Conservation (phyloP, 345 rosid genomes). For the Theobroma cacao region DNA sequence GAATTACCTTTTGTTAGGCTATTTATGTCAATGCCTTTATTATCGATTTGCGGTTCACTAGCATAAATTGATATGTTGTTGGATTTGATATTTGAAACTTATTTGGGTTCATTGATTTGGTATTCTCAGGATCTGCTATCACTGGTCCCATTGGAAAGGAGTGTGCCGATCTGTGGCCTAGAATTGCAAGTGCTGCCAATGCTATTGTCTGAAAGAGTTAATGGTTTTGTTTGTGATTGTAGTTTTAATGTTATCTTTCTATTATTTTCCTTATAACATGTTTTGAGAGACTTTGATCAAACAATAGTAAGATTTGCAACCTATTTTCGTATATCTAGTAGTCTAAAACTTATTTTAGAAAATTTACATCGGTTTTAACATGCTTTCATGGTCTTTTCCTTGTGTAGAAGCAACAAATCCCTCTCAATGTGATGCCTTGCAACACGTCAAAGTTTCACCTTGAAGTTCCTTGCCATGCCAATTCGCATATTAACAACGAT, state of each 20-base stretch:
- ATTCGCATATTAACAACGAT: not conserved
- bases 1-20: not conserved
- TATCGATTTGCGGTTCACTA: not conserved
- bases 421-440: not conserved
- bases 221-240: not conserved
- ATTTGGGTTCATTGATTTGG: not conserved
- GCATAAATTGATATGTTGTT: not conserved
- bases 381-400: not conserved
- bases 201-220: conserved; percentile 39
- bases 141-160: conserved; percentile 69
- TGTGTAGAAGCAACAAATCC: not conserved
- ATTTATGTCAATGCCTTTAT: not conserved
- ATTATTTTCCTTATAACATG: not conserved
- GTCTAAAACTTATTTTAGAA: not conserved
- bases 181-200: conserved; percentile 85
- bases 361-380: not conserved
- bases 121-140: conserved; percentile 49
- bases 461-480: too few species aligned
- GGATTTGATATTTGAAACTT: not conserved
- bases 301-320: not conserved
- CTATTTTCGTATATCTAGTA: not conserved
- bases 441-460: not conserved
- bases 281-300: not conserved
- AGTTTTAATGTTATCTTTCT: not conserved
- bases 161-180: conserved; percentile 80